Evolutionary conservation across 129 eudicot species (phyloP), one percentile per base, ranked within the genome.

Genomic region (Erigeron canadensis): DNA sequence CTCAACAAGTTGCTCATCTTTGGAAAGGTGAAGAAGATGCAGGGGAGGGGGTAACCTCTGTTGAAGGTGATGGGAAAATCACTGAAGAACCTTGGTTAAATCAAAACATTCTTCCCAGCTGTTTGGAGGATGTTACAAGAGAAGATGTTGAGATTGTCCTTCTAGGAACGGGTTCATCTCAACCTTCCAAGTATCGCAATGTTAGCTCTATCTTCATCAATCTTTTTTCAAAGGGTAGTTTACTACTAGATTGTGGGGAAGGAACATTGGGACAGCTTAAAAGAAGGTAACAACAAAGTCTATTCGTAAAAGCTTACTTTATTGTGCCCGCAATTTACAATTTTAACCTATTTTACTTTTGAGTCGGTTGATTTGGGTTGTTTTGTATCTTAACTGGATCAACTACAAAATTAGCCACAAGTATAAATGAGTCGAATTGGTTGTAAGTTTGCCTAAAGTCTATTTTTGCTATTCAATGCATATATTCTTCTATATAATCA

Each of bases 111-210:
- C 62, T 84, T 74, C 95, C 98, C 0, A 66, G 67, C 67, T 93
- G 98, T 79, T 82, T 93, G 83, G 85, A 93, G 48, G 71, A 80
- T 57, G 76, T 89, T 74, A 78, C 92, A 15, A 79, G 96, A 76
- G 98, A 93, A 81, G 84, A 89, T 45, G 84, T 87, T 78, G 98
- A 93, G 80, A 89, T 93, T 69, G 96, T 89, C 76, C 96, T 93
- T 78, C 81, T 93, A 4, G 98, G 98, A 58, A 93, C 98, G 0
- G 98, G 98, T 45, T 93, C 96, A 12, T 87, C 96, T 69, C 98
- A 93, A 75, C 98, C 98, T 69, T 93, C 98, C 28, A 93, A 93
- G 69, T 93, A 93, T 54, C 79, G 98, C 45, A 93, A 93, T 53
- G 98, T 93, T 62, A 89, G 87, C 61, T 85, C 98, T 16, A 86